phyloP scores from a whole-genome alignment of 2,329 filamentous ascomycete species.

The Colletotrichum graminicola region DNA sequence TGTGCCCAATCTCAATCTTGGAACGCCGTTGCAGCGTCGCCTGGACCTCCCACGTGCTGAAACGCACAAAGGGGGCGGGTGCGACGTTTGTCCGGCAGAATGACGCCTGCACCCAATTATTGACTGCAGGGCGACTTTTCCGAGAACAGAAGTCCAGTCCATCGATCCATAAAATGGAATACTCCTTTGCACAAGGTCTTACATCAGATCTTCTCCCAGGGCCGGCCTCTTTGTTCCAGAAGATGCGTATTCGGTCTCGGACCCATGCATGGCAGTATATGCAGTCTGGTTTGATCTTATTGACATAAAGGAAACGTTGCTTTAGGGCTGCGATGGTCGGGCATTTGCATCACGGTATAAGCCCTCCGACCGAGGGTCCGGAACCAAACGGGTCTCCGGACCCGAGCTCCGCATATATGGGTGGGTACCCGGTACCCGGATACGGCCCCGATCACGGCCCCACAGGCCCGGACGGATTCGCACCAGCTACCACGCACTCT shows the following conservation, averaged over 20 bases:
- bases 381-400: neutral
- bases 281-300: neutral
- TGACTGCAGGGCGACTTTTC: neutral
- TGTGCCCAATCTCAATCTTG: constrained; percentile 26
- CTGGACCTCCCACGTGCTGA: constrained; percentile 37
- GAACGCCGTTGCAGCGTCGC: constrained; percentile 31
- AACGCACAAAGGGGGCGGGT: constrained; percentile 35
- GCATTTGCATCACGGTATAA: neutral
- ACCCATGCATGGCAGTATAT: neutral
- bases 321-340: too few species aligned
- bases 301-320: too few species aligned
- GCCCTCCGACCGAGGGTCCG: neutral
- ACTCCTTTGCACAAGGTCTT: neutral
- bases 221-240: neutral
- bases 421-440: neutral
- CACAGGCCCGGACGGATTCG: too few species aligned
- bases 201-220: neutral
- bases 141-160: neutral
- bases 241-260: neutral
- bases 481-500: too few species aligned
- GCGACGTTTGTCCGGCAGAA: constrained; percentile 16
- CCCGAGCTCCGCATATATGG: neutral
- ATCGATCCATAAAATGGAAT: neutral
- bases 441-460: too few species aligned
- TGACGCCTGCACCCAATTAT: constrained; percentile 19